A percentile compares a stretch with the other conserved stretches of the same genome.
Evolutionary conservation across 2,329 filamentous ascomycete species (phyloP).

Genomic region (Clonostachys rosea): DNA sequence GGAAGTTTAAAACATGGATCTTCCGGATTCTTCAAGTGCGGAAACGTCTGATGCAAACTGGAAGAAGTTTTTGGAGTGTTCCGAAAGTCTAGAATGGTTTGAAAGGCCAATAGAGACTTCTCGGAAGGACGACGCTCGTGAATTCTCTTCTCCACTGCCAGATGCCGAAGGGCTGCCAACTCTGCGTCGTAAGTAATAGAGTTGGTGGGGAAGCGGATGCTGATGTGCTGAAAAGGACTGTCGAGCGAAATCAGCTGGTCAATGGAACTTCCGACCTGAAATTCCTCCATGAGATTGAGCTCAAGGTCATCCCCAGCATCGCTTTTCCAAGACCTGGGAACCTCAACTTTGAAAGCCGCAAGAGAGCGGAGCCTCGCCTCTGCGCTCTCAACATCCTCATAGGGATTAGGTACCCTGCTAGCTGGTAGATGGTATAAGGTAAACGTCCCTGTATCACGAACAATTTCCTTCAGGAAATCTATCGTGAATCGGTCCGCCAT

Average conservation of each 20-base stretch:
- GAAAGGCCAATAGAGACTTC: constrained; percentile 18
- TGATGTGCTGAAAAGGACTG: constrained; percentile 12
- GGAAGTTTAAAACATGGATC: constrained; percentile 12
- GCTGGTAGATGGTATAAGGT: constrained; percentile 16
- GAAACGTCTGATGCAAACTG: constrained; percentile 18
- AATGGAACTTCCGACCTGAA: constrained; percentile 51
- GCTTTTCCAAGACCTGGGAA: constrained; percentile 18
- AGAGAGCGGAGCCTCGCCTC: not conserved
- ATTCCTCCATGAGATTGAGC: constrained; percentile 55
- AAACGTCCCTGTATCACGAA: constrained; percentile 9
- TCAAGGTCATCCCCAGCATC: constrained; percentile 13
- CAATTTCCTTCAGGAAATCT: constrained; percentile 13
- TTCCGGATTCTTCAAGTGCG: constrained; percentile 23
- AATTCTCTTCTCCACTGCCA: constrained; percentile 11
- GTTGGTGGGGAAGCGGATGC: constrained; percentile 16
- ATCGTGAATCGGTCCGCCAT: constrained; percentile 18
- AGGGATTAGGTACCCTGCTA: constrained; percentile 20
- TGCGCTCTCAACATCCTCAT: constrained; percentile 9
- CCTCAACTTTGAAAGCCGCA: constrained; percentile 25
- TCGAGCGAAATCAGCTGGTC: constrained; percentile 9
- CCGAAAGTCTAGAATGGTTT: constrained; percentile 23
- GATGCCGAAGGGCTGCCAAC: constrained; percentile 17
- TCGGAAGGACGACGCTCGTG: constrained; percentile 8
- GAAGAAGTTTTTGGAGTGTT: constrained; percentile 8
- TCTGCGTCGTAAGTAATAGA: constrained; percentile 24